Evolutionary conservation across 75 land plant genomes (phyloP).

Genomic region (Pinus taeda): DNA sequence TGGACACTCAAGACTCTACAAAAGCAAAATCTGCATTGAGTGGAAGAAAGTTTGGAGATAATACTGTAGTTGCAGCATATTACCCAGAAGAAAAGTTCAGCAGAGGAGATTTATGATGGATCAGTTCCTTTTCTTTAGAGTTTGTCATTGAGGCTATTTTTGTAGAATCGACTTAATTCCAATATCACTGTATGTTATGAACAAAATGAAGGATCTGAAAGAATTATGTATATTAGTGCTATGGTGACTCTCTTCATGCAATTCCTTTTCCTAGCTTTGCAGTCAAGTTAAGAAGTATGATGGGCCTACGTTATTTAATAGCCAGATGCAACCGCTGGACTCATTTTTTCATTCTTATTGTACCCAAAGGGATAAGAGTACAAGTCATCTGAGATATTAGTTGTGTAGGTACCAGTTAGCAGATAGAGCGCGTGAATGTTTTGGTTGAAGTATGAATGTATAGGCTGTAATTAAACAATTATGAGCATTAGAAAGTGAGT

Average conservation of each 20-base stretch:
- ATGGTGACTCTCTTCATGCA: not conserved
- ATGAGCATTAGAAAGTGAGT: not conserved
- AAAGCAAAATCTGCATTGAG: constrained; percentile 32
- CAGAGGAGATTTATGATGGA: constrained; percentile 27
- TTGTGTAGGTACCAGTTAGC: not conserved
- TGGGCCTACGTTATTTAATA: not conserved
- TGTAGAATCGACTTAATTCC: not conserved
- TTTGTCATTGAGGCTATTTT: not conserved
- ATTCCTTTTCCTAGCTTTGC: not conserved
- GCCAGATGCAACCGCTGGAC: not conserved
- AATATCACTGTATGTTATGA: not conserved
- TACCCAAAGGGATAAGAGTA: not conserved
- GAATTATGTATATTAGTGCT: not conserved
- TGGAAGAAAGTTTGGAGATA: constrained; percentile 35
- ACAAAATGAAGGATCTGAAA: not conserved
- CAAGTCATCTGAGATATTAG: not conserved
- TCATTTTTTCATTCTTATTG: not conserved
- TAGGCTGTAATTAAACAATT: constrained; percentile 2
- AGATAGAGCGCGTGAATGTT: not conserved
- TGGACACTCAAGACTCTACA: constrained; percentile 19
- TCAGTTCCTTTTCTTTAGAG: not conserved
- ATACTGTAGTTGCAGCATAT: constrained; percentile 23
- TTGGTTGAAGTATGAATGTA: not conserved
- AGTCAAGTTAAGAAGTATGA: not conserved
- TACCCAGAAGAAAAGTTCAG: constrained; percentile 40